Conservation (phyloP, 1,284 basidiomycete species). For the Heterobasidion annosum region DNA sequence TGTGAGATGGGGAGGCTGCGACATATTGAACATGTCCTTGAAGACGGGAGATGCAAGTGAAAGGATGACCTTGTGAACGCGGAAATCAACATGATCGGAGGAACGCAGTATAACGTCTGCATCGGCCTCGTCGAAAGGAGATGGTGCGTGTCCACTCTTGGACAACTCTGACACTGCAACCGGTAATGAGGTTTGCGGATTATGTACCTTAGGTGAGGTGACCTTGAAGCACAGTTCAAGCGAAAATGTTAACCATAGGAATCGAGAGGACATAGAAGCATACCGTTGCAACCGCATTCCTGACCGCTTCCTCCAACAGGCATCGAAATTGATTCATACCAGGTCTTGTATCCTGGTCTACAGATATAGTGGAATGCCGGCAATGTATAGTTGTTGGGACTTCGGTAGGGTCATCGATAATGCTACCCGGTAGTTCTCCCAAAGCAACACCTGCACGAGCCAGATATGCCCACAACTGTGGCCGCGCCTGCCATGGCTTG, state of each 20-base stretch:
- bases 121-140: slow-evolving; percentile 5
- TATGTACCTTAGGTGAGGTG: too few species aligned
- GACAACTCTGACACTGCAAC: too few species aligned
- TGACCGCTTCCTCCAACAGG: too few species aligned
- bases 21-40: slow-evolving; percentile 8
- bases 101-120: slow-evolving; percentile 6
- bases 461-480: background rate
- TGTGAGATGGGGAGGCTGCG: background rate
- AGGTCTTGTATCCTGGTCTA: too few species aligned
- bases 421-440: background rate
- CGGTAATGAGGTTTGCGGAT: too few species aligned
- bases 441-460: background rate
- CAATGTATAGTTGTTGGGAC: background rate
- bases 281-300: too few species aligned
- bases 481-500: background rate
- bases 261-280: too few species aligned
- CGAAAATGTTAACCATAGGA: too few species aligned
- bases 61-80: slow-evolving; percentile 6
- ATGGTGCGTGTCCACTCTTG: background rate
- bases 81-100: slow-evolving; percentile 7
- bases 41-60: slow-evolving; percentile 7
- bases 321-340: too few species aligned
- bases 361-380: background rate
- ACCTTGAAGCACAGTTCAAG: too few species aligned
- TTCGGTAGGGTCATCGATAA: background rate